Base-by-base conservation (phyloP, 352 stramenopile species). In the Halophytophthora batemanensis region DNA sequence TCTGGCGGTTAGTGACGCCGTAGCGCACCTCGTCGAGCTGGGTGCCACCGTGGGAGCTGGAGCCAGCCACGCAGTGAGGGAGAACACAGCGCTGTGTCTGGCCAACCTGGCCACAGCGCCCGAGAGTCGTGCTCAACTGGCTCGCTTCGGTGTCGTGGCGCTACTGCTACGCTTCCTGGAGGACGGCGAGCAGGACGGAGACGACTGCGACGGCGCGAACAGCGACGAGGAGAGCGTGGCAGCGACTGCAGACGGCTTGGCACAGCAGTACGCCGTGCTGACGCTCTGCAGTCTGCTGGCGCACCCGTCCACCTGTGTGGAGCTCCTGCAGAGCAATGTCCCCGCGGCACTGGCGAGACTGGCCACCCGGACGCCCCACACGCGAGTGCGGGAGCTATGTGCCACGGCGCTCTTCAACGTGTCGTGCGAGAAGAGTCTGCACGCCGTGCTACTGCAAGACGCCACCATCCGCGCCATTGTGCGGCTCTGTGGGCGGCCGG, bases 361-460 rank as follows among this genome's bases (percentile, higher is more conserved):
- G 14, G 70, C 77, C 0, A 41, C 46, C 13, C 71, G 66, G 1
- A 59, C 71, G 11, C 57, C 77, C 15, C 45, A 71, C 36, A 72
- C 89, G 23, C 73, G 74, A 31, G 73, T 89, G 0, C 72, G 77
- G 10, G 83, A 92, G 22, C 61, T 92, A 4, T 90, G 78, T 22
- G 72, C 77, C 11, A 86, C 82, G n/a, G 77, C 77, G 17, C 62
- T 92, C 1, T 89, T 88, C 53, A 93, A 92, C 29, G 54, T 91
- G n/a, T 92, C 81, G 7, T 87, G 79, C 35, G 77, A 89, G 25
- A 80, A 77, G 55, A 74, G 62, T n/a, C 56, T 89, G 7, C 74
- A 87, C 38, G 65, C 43, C 3, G 86, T 82, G 39, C 31, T 91
- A 31, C 53, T 93, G 31, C 82, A 87, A 25, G 78, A 90, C 48